Evolutionary conservation across 2,329 filamentous ascomycete species (phyloP).

Genomic region (Nemania serpens): DNA sequence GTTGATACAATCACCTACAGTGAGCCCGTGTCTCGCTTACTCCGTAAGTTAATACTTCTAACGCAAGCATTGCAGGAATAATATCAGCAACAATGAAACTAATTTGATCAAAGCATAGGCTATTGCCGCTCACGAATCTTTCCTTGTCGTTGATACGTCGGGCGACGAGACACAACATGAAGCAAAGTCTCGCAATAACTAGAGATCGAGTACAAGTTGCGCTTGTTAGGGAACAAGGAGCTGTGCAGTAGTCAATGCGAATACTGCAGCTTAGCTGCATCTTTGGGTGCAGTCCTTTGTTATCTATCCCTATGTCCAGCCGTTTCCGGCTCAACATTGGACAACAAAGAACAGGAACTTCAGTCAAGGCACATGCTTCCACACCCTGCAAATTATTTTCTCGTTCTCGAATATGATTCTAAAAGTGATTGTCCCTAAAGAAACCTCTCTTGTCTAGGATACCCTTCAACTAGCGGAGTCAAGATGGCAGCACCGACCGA

Average conservation of each 20-base stretch:
- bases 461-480: neutral
- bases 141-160: too few species aligned
- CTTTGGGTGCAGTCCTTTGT: constrained; percentile 15
- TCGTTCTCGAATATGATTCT: neutral
- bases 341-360: constrained; percentile 1
- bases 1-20: neutral
- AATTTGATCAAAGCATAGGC: neutral
- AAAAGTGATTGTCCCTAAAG: neutral
- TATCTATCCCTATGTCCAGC: neutral
- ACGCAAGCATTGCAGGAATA: neutral
- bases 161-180: neutral
- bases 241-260: constrained; percentile 5
- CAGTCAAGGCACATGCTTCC: neutral
- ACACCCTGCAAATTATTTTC: neutral
- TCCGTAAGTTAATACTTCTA: neutral
- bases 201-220: neutral
- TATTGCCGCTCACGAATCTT: neutral
- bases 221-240: neutral
- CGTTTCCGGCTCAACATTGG: constrained; percentile 3
- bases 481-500: constrained; percentile 9
- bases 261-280: neutral
- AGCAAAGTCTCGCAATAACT: neutral
- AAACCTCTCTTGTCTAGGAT: neutral
- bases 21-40: neutral
- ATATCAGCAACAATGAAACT: too few species aligned